A percentile compares a stretch with the other conserved stretches of the same genome.
Evolutionary conservation across 2,329 filamentous ascomycete species (phyloP).

Genomic region (Pseudomassariella vexata): DNA sequence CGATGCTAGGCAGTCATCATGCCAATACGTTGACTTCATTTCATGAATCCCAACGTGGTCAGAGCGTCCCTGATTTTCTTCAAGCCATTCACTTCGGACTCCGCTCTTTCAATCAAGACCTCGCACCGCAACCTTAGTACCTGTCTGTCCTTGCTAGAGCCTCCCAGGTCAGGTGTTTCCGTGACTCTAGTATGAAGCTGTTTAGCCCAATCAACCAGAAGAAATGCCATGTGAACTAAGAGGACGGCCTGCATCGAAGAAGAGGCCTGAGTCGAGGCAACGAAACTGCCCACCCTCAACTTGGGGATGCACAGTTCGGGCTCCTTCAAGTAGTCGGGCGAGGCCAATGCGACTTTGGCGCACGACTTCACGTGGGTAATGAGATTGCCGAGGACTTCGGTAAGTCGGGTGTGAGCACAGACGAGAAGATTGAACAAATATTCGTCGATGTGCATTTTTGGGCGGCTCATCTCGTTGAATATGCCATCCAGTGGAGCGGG

Average conservation of each 20-base stretch:
- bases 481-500: slow-evolving; percentile 9
- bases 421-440: slow-evolving; percentile 30
- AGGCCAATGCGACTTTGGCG: slow-evolving; percentile 18
- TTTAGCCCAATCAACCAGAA: slow-evolving; percentile 12
- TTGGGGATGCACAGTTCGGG: slow-evolving; percentile 31
- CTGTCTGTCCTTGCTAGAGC: slow-evolving; percentile 9
- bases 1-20: too few relatives aligned
- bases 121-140: slow-evolving; percentile 18
- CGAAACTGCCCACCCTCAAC: slow-evolving; percentile 30
- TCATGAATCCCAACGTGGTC: slow-evolving; percentile 9
- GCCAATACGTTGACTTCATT: slow-evolving; percentile 6
- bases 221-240: slow-evolving; percentile 14
- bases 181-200: slow-evolving; percentile 10
- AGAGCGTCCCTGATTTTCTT: slow-evolving; percentile 12
- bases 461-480: too few relatives aligned
- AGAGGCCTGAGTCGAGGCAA: slow-evolving; percentile 15
- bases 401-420: slow-evolving; percentile 29
- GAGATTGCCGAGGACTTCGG: slow-evolving; percentile 30
- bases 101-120: slow-evolving; percentile 15
- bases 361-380: slow-evolving; percentile 26
- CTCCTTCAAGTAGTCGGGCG: slow-evolving; percentile 20
- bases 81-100: slow-evolving; percentile 12
- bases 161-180: slow-evolving; percentile 1
- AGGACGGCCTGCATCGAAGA: slow-evolving; percentile 19
- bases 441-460: slow-evolving; percentile 20